A percentile compares a stretch with the other conserved stretches of the same genome.
Conservation (phyloP, 2,329 filamentous ascomycete genomes). For the Aureobasidium sp. region DNA sequence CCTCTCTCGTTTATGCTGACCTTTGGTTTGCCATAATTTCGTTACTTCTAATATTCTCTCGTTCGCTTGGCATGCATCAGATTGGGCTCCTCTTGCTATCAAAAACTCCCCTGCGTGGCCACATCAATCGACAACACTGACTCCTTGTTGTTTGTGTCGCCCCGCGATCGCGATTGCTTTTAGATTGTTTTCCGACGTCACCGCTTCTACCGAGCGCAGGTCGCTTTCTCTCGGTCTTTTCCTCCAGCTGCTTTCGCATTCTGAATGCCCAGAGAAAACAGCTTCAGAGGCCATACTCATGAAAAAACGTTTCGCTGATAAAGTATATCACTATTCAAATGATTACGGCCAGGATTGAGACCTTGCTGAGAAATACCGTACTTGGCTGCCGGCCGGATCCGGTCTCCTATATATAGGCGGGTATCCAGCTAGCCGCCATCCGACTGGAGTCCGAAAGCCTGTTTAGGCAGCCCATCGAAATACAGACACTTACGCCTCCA, state of each 20-base stretch:
- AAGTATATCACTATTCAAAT: neutral
- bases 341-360: neutral
- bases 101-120: neutral
- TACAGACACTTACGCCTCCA: neutral
- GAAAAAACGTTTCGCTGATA: neutral
- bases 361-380: neutral
- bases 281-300: neutral
- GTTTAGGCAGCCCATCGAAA: neutral
- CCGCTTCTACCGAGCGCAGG: too few relatives aligned
- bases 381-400: neutral
- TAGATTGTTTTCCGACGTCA: conserved; percentile 1
- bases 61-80: neutral
- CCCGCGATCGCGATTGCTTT: conserved; percentile 7
- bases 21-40: neutral
- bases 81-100: neutral
- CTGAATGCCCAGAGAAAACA: neutral
- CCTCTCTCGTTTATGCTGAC: neutral
- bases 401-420: neutral
- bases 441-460: neutral
- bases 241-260: neutral
- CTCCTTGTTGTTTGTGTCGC: neutral
- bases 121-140: conserved; percentile 1
- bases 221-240: neutral
- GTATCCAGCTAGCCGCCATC: neutral
- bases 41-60: neutral